phyloP scores from a whole-genome alignment of 1,139 yeast species.

The Protomyces pachydermus region DNA sequence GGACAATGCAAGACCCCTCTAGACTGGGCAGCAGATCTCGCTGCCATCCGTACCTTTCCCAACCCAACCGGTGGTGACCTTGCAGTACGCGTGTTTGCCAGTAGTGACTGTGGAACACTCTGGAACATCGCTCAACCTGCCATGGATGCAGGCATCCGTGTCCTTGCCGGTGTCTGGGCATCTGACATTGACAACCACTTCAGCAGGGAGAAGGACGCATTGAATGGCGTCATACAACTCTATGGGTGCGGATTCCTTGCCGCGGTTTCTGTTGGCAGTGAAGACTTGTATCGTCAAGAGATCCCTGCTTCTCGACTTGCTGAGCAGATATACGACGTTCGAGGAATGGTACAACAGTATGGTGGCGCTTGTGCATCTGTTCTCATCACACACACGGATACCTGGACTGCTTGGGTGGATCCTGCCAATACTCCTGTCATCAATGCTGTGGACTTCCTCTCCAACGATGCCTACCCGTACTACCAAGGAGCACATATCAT shows the following conservation, averaged over 20 bases:
- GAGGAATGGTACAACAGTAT: slow-evolving; percentile 18
- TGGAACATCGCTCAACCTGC: slow-evolving; percentile 77
- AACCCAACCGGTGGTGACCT: slow-evolving; percentile 44
- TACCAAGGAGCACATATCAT: slow-evolving; percentile 92
- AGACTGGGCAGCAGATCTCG: slow-evolving; percentile 64
- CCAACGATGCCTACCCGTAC: slow-evolving; percentile 93
- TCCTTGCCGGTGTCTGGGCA: slow-evolving; percentile 86
- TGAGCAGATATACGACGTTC: slow-evolving; percentile 24
- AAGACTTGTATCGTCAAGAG: slow-evolving; percentile 83
- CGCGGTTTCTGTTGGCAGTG: slow-evolving; percentile 82
- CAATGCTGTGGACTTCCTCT: slow-evolving; percentile 72
- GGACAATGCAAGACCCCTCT: slow-evolving; percentile 67
- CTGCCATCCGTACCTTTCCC: slow-evolving; percentile 52
- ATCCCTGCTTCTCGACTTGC: slow-evolving; percentile 49
- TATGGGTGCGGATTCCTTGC: slow-evolving; percentile 64
- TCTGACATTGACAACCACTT: slow-evolving; percentile 68
- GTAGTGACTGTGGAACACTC: slow-evolving; percentile 81
- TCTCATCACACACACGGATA: slow-evolving; percentile 53
- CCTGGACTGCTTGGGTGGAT: slow-evolving; percentile 88
- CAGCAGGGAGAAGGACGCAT: slow-evolving; percentile 63
- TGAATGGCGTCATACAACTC: slow-evolving; percentile 61
- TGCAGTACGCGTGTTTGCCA: slow-evolving; percentile 77
- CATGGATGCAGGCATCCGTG: slow-evolving; percentile 58
- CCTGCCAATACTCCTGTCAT: slow-evolving; percentile 66
- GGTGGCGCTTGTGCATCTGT: slow-evolving; percentile 9